Percentiles rank a stretch among this genome's conserved stretches.
Evolutionary conservation across 192 early-diverging fungal species (phyloP).

Genomic region (Phlyctochytrium arcticum): DNA sequence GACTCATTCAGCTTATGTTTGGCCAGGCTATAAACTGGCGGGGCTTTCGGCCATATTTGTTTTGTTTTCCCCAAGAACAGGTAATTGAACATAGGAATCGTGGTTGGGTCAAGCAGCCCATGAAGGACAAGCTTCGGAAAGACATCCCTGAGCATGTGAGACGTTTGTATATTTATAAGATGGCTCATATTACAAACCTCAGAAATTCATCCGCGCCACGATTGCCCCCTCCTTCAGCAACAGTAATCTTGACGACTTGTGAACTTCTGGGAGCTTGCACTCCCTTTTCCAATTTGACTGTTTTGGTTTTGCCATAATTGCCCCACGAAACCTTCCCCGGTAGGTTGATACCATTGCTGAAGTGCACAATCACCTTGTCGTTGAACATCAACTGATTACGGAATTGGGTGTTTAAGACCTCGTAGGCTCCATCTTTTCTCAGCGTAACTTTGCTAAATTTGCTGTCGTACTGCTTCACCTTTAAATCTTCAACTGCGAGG

Average conservation of each 20-base stretch:
- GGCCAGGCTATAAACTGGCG: not conserved
- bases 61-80: slow-evolving; percentile 8
- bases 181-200: not conserved
- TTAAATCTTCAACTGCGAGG: slow-evolving; percentile 13
- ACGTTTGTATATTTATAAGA: not conserved
- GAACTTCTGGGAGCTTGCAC: not conserved
- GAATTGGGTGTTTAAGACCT: slow-evolving; percentile 13
- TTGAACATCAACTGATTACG: slow-evolving; percentile 9
- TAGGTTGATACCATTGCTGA: not conserved
- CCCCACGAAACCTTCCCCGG: slow-evolving; percentile 2
- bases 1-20: not conserved
- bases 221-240: not conserved
- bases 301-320: slow-evolving; percentile 9
- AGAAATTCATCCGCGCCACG: slow-evolving; percentile 7
- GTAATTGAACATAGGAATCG: not conserved
- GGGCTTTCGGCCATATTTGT: too few relatives aligned
- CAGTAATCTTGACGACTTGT: slow-evolving; percentile 6
- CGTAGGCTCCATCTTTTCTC: not conserved
- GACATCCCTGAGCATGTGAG: not conserved
- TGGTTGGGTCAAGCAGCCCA: not conserved
- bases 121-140: slow-evolving; percentile 11
- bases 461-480: slow-evolving; percentile 16
- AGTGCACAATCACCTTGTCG: slow-evolving; percentile 3
- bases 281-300: slow-evolving; percentile 5
- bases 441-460: slow-evolving; percentile 12